Evolutionary conservation across 768 basidiomycete genomes (phyloP), one percentile per base, ranked within the genome.

Genomic region (Mycena chlorophos): DNA sequence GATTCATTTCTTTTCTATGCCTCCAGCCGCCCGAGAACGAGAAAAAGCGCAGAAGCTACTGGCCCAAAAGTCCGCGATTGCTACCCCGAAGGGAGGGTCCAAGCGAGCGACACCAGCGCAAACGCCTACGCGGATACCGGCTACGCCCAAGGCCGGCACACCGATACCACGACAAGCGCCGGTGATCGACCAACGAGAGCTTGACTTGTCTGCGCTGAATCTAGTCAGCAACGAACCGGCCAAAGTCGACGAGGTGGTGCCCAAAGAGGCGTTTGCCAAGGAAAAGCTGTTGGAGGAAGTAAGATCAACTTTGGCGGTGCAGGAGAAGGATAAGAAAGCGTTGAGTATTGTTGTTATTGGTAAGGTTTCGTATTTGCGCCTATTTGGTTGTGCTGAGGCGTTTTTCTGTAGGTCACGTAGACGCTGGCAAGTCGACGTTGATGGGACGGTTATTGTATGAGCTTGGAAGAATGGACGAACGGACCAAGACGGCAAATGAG

Each of bases 401-500:
- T 39, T 38, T 31, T 34, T 58, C 23, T 29, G 3, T 63, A 98
- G 96, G 97, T 34, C 97, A 99, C 66, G 97, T 99, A 57, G 97
- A 99, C 73, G 97, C 97, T 17, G 97, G 97, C 23, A 99, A 99
- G 71, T 97, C 94, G 4, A 99, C 97, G 1, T 73, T 99, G 25
- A 98, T 98, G 93, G 97, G 97, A 1, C 79, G 96, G 52, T 65
- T 99, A 55, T 66, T 98, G 49, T 98, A 98, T 69, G 97, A 98
- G 60, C 79, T 96, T 1, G 97, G 97, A 14, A 79, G 82, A 61
- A 68, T 98, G 47, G 89, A 90, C 57, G 94, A 98, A 65, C 94
- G 91, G 72, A 86, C 86, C 16, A 83, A 86, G 51, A 73, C 82
- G 34, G 84, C 87, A 13, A 98, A 96, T 66, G 94, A 98, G 70